Evolutionary conservation across 2,329 filamentous ascomycete genomes (phyloP).

Genomic region (Fusarium tanahbumbuense): DNA sequence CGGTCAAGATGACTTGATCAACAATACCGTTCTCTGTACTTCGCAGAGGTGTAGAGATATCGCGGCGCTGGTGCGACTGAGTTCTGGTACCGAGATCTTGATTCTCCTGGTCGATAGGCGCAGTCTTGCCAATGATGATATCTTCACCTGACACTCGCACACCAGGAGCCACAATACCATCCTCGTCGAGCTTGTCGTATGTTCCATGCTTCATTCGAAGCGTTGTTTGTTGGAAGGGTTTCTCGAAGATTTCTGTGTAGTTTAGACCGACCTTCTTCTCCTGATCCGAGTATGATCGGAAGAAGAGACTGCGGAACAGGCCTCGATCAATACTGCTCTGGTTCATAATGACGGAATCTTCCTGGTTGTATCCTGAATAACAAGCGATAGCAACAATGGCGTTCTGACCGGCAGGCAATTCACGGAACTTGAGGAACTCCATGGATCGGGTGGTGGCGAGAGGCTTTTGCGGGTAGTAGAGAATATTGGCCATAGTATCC

Average conservation of each 20-base stretch:
- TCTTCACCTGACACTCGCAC: constrained; percentile 96
- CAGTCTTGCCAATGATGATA: constrained; percentile 99
- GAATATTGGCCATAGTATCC: constrained; percentile 99
- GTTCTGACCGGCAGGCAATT: constrained; percentile 95
- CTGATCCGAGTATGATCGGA: constrained; percentile 95
- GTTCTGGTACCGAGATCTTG: constrained; percentile 95
- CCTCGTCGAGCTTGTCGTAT: constrained; percentile 97
- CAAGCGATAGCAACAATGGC: constrained; percentile 97
- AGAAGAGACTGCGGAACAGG: constrained; percentile 97
- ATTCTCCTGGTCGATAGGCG: constrained; percentile 90
- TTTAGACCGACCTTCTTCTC: constrained; percentile 97
- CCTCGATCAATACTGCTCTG: constrained; percentile 98
- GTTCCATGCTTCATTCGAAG: constrained; percentile 93
- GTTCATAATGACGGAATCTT: constrained; percentile 99
- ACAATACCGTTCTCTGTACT: constrained; percentile 98
- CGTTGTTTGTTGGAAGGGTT: constrained; percentile 88
- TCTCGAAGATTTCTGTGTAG: constrained; percentile 94
- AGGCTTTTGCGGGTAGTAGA: constrained; percentile 99
- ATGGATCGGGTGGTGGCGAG: constrained; percentile 95
- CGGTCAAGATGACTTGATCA: constrained; percentile 92
- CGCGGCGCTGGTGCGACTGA: constrained; percentile 89
- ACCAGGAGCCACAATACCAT: constrained; percentile 93
- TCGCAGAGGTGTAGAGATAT: constrained; percentile 93
- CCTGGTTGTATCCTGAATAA: constrained; percentile 99
- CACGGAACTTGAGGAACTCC: constrained; percentile 98